Evolutionary conservation across 495 filamentous ascomycete genomes (phyloP).

Genomic region (Xylona heveae): DNA sequence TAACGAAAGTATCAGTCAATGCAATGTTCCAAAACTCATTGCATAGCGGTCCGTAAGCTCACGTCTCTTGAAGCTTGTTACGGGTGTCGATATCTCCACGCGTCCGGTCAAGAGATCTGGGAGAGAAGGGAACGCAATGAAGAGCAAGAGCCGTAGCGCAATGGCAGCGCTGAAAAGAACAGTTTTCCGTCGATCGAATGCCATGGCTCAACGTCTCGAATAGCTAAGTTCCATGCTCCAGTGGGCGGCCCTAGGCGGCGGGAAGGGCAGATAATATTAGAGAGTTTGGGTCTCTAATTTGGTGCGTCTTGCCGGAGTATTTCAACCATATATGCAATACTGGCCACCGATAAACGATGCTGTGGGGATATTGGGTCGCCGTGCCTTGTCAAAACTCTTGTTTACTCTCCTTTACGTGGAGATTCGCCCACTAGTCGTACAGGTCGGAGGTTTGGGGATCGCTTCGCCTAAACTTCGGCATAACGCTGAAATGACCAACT

Average conservation of each 20-base stretch:
- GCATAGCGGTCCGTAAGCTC: slow-evolving; percentile 13
- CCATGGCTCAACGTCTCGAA: too few species aligned
- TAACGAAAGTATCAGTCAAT: not conserved
- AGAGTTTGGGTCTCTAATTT: not conserved
- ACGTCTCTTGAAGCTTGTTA: slow-evolving; percentile 96
- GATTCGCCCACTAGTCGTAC: too few species aligned
- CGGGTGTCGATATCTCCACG: slow-evolving; percentile 90
- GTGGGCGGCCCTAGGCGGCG: not conserved
- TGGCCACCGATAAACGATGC: too few species aligned
- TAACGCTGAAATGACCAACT: too few species aligned
- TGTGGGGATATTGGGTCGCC: too few species aligned
- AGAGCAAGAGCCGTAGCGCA: slow-evolving; percentile 58
- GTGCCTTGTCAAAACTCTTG: too few species aligned
- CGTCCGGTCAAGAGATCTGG: slow-evolving; percentile 72
- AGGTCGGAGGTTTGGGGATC: too few species aligned
- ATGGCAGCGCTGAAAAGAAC: slow-evolving; percentile 58
- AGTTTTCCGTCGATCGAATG: slow-evolving; percentile 51
- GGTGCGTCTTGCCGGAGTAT: not conserved
- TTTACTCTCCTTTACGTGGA: too few species aligned
- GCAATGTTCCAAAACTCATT: not conserved
- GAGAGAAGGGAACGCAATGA: slow-evolving; percentile 60
- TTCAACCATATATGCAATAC: not conserved
- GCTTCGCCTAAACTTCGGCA: too few species aligned
- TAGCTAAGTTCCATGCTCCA: not conserved
- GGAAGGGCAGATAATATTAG: not conserved